These are phyloP conservation scores for Rhynchospora tenuis DNA, from an alignment of 176 grass and related monocot genomes.

Conservation along the genomic window DNA sequence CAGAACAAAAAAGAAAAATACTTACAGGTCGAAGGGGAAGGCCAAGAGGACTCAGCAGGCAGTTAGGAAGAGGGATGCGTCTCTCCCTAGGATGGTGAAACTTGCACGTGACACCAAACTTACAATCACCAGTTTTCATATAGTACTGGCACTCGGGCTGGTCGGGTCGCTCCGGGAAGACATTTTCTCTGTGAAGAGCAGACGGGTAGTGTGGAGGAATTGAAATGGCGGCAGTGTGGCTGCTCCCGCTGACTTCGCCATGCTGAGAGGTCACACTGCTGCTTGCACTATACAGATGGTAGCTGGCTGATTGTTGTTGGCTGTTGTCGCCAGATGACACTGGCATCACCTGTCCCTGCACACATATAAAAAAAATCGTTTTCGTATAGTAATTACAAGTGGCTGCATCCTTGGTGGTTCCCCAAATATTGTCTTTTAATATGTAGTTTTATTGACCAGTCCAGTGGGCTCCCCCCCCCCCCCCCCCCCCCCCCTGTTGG, in stretches of 20 bases:
- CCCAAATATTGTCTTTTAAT: background rate
- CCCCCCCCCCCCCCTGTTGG: too few relatives aligned
- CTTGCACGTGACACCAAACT: constrained; percentile 93
- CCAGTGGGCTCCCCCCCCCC: background rate
- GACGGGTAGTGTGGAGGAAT: constrained; percentile 51
- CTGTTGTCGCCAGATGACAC: constrained; percentile 61
- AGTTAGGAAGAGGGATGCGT: constrained; percentile 65
- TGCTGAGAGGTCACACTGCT: constrained; percentile 65
- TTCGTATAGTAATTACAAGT: background rate
- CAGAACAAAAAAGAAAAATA: constrained; percentile 10
- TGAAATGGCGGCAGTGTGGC: constrained; percentile 45
- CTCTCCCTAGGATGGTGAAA: constrained; percentile 93
- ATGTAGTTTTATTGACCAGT: background rate
- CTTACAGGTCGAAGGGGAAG: constrained; percentile 91
- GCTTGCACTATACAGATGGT: constrained; percentile 30
- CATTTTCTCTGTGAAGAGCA: constrained; percentile 60
- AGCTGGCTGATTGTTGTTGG: constrained; percentile 49
- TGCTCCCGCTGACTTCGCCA: constrained; percentile 52
- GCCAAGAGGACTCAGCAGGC: constrained; percentile 80
- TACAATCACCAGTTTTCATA: constrained; percentile 99
- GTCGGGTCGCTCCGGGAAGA: constrained; percentile 97
- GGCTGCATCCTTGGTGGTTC: background rate
- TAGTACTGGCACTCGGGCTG: constrained; percentile 98
- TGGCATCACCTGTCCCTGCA: constrained; percentile 43
- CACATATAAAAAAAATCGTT: constrained; percentile 33